Conservation (phyloP, 768 basidiomycete genomes). For the Rhodotorula kratochvilovae region DNA sequence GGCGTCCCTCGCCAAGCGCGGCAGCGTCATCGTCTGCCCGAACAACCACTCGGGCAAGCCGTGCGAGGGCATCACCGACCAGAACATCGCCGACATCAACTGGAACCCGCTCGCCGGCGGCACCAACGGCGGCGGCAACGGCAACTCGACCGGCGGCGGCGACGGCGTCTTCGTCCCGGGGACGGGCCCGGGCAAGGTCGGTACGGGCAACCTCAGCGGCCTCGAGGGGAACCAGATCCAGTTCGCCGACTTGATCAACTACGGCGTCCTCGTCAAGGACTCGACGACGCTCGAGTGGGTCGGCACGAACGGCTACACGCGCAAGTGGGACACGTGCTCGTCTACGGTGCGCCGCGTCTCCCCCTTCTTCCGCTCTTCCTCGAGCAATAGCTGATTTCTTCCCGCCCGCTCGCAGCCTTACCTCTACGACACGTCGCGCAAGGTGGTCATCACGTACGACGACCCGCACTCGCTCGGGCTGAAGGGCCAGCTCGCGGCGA, state of each 20-base stretch:
- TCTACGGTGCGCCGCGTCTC: conserved; percentile 54
- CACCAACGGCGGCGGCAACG: conserved; percentile 45
- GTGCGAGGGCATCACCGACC: conserved; percentile 33
- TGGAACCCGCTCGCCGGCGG: conserved; percentile 31
- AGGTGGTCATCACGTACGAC: conserved; percentile 81
- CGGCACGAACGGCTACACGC: conserved; percentile 64
- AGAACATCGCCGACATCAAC: conserved; percentile 35
- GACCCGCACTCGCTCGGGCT: conserved; percentile 69
- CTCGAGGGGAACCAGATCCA: conserved; percentile 57
- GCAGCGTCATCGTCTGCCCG: conserved; percentile 41
- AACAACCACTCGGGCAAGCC: conserved; percentile 41
- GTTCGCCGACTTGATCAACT: conserved; percentile 65
- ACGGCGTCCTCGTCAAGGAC: conserved; percentile 55
- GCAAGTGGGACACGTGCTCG: conserved; percentile 82
- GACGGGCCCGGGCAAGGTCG: conserved; percentile 53
- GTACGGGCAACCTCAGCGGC: conserved; percentile 53
- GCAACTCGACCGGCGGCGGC: conserved; percentile 46
- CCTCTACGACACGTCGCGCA: conserved; percentile 57
- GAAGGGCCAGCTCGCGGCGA: conserved; percentile 68
- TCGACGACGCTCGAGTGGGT: conserved; percentile 47
- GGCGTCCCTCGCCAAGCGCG: conserved; percentile 16
- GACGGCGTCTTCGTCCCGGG: conserved; percentile 34
- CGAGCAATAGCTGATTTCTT: background rate
- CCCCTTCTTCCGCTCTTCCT: background rate
- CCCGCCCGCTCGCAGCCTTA: conserved; percentile 54